Evolutionary conservation across 345 rosid genomes (phyloP), one percentile per base, ranked within the genome.

Genomic region (Moringa oleifera): DNA sequence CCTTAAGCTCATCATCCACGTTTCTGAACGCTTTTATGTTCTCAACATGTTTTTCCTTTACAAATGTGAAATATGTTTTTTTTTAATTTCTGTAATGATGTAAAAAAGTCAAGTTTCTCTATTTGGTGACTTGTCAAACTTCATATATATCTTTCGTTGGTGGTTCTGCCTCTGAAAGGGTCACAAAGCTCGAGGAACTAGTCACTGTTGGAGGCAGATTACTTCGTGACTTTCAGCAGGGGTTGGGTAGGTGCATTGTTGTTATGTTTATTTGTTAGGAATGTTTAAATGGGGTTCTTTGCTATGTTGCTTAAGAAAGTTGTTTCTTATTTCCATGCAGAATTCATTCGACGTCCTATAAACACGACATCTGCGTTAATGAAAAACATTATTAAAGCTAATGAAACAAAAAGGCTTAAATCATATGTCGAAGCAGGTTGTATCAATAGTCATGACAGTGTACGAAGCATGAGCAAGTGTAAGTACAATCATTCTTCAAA

Each of bases 361-460:
- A 49, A 65, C 18, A 61, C 22, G 57, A 67, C 71, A 19, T 86
- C 97, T 20, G 73, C 70, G 66, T 54, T 86, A 75, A 68, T 86
- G 16, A 65, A 69, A 24, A 86, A 69, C 21, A 72, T 91, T 55
- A 55, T 86, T 20, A 77, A 78, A 73, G 74, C 79, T 3, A 88
- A 82, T 69, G 88, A 88, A 68, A 84, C 91, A 49, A 75, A 57
- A 70, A 71, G 86, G 73, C 65, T 86, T 46, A 68, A 76, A 68
- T 84, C 85, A 19, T 91, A 88, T 58, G 50, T 86, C 45, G 80
- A 73, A 70, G 77, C 82, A 36, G 91, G 93, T 31, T 78, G 91
- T 71, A 53, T 71, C 25, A 75, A 77, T 55, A 61, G 54, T 22
- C 71, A 74, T 58, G 91, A 75, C 51, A 71, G 69, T 15, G 69